Percentiles rank a stretch among this genome's conserved stretches.
phyloP scores from a whole-genome alignment of 2,329 filamentous ascomycete species.

The Fusarium haematococcum region DNA sequence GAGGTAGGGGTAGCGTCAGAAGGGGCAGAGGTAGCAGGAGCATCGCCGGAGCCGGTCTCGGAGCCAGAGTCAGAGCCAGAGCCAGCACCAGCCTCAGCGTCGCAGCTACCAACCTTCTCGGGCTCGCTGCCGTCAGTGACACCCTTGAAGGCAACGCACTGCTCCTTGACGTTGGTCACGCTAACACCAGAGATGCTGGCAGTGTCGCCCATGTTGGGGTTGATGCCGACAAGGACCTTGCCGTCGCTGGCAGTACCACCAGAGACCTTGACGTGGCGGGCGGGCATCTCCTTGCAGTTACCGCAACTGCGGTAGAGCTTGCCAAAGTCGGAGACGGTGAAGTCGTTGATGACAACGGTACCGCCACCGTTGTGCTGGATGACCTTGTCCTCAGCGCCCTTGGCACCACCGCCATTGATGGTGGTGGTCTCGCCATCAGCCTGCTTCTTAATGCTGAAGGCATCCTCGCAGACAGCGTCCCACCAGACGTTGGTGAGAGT shows the following conservation, averaged over 20 bases:
- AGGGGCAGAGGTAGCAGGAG: conserved; percentile 16
- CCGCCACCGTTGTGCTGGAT: conserved; percentile 41
- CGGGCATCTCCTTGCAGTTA: conserved; percentile 52
- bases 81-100: conserved; percentile 5
- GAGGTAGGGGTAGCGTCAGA: not conserved
- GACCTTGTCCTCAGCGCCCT: conserved; percentile 50
- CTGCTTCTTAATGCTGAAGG: conserved; percentile 49
- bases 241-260: conserved; percentile 53
- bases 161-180: conserved; percentile 29
- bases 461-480: conserved; percentile 60
- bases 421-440: conserved; percentile 44
- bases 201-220: conserved; percentile 54
- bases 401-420: conserved; percentile 60
- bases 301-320: conserved; percentile 51
- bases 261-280: conserved; percentile 58
- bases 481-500: conserved; percentile 61
- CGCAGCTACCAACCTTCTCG: conserved; percentile 38
- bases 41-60: conserved; percentile 5
- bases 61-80: conserved; percentile 13
- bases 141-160: conserved; percentile 40
- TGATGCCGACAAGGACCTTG: conserved; percentile 56
- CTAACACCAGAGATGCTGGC: conserved; percentile 41
- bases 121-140: conserved; percentile 44
- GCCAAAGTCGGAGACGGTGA: conserved; percentile 38
- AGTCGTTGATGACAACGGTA: conserved; percentile 41